Evolutionary conservation across 805 yeast genomes (phyloP).

Genomic region (Clavispora carvajalis): DNA sequence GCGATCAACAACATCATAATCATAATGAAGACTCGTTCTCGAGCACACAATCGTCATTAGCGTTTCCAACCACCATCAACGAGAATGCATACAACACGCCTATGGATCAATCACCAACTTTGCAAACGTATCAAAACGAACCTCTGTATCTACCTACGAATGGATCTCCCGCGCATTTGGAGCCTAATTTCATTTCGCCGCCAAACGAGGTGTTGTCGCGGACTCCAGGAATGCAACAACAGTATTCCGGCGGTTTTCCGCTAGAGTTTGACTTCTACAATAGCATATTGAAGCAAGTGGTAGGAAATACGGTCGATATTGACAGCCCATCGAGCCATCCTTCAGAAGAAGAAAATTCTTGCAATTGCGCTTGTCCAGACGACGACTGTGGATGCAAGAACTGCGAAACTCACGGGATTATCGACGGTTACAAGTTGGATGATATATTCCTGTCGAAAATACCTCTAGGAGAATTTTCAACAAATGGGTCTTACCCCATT

Average conservation of each 20-base stretch:
- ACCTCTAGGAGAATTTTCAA: neutral
- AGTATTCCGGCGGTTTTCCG: neutral
- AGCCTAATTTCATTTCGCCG: neutral
- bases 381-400: slow-evolving; percentile 26
- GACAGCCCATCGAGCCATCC: neutral
- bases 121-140: neutral
- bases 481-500: neutral
- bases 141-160: too few species aligned
- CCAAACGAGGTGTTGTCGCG: neutral
- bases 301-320: neutral
- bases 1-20: neutral
- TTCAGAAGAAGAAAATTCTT: neutral
- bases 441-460: slow-evolving; percentile 23
- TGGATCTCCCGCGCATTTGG: too few species aligned
- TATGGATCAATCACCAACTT: neutral
- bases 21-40: neutral
- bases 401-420: slow-evolving; percentile 43
- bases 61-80: neutral
- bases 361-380: slow-evolving; percentile 12
- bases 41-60: neutral
- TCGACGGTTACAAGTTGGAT: slow-evolving; percentile 37
- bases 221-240: neutral
- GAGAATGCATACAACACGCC: neutral
- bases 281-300: slow-evolving; percentile 1
- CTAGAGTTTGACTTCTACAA: slow-evolving; percentile 4